phyloP scores from a whole-genome alignment of 768 basidiomycete genomes.

The Auricularia cornea region DNA sequence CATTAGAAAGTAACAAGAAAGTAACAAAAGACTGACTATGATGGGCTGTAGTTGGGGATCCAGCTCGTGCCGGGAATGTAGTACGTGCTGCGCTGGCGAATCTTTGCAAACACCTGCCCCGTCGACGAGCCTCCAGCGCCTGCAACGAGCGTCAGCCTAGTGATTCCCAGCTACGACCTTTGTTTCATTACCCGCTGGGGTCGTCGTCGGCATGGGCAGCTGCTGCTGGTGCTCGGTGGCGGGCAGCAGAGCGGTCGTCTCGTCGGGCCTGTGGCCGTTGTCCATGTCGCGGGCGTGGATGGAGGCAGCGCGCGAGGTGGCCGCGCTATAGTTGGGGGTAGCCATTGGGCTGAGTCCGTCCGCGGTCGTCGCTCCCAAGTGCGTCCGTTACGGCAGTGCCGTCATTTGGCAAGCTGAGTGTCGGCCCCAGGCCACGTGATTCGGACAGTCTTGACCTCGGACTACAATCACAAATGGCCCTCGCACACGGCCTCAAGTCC shows the following conservation, averaged over 20 bases:
- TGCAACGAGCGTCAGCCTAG: neutral
- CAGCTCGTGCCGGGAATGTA: conserved; percentile 19
- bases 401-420: no score
- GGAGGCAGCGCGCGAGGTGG: neutral
- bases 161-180: neutral
- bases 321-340: neutral
- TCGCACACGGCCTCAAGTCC: conserved; percentile 64
- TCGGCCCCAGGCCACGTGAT: neutral
- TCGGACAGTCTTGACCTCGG: neutral
- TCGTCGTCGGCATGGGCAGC: neutral
- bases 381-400: no score
- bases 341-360: no score
- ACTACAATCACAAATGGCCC: conserved; percentile 39
- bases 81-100: neutral
- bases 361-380: no score
- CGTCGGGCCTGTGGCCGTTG: neutral
- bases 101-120: neutral
- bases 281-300: neutral
- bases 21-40: conserved; percentile 13
- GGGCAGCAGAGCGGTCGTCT: neutral
- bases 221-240: neutral
- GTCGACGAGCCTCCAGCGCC: neutral
- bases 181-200: neutral
- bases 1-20: neutral
- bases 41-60: conserved; percentile 24